Evolutionary conservation across 2,329 filamentous ascomycete genomes (phyloP), one percentile per base, ranked within the genome.

Genomic region (Zymoseptoria crescenta): DNA sequence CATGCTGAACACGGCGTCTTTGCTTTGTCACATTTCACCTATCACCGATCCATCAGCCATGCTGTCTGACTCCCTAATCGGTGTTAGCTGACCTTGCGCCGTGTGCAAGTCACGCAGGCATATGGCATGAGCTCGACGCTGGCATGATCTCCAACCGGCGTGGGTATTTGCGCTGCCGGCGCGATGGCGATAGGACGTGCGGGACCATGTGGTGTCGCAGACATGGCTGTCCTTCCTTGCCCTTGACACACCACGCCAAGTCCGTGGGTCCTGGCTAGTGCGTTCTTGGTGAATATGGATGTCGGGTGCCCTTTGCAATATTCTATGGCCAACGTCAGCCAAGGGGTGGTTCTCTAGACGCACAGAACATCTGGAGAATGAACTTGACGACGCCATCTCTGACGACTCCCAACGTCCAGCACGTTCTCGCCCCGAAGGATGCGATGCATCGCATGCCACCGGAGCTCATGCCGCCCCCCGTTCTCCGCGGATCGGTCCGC

Each of bases 51-150:
- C 21, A 27, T 19, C 49, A 45, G 35, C n/a, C 49, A 51, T 21
- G 13, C 19, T 21, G 49, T 24, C 49, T 51, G 20, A 19, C 24
- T 2, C 10, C 8, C 20, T 24, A 6, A 19, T 19, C 6, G 49
- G 5, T 21, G 48, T 64, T 75, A 78, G 62, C 74, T 76, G 8
- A 77, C 72, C 59, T 78, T 78, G 49, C 73, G 66, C 24, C 72
- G 60, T 2, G 69, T 65, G 56, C 71, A 73, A n/a, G 67, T 70
- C 16, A 69, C 63, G 59, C 70, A 73, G 13, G 69, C 65, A 50
- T 64, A 70, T 29, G 65, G 62, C 69, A 72, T 72, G 27, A 61
- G 59, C 29, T 58, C 54, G n/a, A 52, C 58, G 54, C 56, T 50
- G 30, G 56, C 55, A 30, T 53, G 21, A 45, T 21, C n/a, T 30